Evolutionary conservation across 108 stramenopile genomes (phyloP).

Genomic region (Nitzschia putrida): DNA sequence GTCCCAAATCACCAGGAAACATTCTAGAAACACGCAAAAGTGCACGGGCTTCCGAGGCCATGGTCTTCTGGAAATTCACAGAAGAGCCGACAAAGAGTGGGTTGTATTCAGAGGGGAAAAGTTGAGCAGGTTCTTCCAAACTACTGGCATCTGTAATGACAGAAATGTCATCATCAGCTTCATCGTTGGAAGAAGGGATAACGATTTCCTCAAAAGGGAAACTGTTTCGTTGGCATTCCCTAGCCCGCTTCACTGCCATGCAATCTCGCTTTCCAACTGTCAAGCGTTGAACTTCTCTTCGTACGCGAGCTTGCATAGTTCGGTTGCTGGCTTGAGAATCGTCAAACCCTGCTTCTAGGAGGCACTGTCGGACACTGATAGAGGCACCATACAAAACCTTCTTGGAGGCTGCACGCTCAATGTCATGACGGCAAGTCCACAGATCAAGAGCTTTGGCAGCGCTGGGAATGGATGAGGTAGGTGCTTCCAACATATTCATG

Average conservation of each 20-base stretch:
- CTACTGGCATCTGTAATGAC: slow-evolving; percentile 6
- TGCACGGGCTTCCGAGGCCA: no score
- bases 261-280: background rate
- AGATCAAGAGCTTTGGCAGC: background rate
- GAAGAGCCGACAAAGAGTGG: no score
- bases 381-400: background rate
- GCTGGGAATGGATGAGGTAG: background rate
- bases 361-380: slow-evolving; percentile 12
- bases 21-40: no score
- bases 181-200: background rate
- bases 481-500: background rate
- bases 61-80: no score
- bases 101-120: no score
- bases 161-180: slow-evolving; percentile 14
- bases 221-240: background rate
- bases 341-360: slow-evolving; percentile 5
- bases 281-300: slow-evolving; percentile 10
- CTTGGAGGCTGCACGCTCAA: slow-evolving; percentile 9
- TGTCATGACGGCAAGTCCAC: slow-evolving; percentile 1
- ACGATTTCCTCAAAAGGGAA: background rate
- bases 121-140: background rate
- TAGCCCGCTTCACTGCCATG: background rate
- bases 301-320: slow-evolving; percentile 18
- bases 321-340: slow-evolving; percentile 5
- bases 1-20: no score